phyloP scores from a whole-genome alignment of 2,329 filamentous ascomycete species.

The Diplodia sapinea region DNA sequence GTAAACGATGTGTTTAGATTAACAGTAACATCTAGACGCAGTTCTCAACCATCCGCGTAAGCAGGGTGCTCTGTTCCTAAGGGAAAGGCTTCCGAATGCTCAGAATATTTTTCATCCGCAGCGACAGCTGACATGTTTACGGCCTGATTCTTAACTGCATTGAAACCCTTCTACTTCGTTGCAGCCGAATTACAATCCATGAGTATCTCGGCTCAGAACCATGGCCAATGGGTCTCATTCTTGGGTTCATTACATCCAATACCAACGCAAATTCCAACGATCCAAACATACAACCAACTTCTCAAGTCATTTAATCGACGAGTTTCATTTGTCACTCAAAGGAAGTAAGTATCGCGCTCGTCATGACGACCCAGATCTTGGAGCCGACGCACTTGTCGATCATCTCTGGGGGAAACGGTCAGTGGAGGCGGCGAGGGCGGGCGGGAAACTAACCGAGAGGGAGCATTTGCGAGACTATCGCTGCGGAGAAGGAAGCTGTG shows the following conservation, averaged over 20 bases:
- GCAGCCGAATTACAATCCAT: not conserved
- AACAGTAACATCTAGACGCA: too few relatives aligned
- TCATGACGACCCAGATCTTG: constrained; percentile 99
- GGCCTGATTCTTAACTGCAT: not conserved
- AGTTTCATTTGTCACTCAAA: not conserved
- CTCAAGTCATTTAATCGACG: not conserved
- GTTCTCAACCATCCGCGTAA: too few relatives aligned
- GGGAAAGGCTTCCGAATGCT: too few relatives aligned
- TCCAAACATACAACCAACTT: not conserved
- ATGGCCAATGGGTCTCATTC: not conserved
- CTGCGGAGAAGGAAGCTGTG: not conserved
- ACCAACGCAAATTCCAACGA: not conserved
- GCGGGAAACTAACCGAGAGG: constrained; percentile 41
- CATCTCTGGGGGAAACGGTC: constrained; percentile 68
- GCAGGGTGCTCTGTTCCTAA: too few relatives aligned
- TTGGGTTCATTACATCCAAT: not conserved
- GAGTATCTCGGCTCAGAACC: not conserved
- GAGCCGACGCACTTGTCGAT: constrained; percentile 99
- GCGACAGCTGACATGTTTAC: not conserved
- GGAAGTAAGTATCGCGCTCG: not conserved
- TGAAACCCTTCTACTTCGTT: not conserved
- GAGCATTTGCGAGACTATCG: constrained; percentile 44
- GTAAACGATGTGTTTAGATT: too few relatives aligned
- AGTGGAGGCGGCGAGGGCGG: not conserved
- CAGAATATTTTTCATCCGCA: too few relatives aligned